A percentile compares a stretch with the other conserved stretches of the same genome.
Conservation (phyloP, 2,329 filamentous ascomycete genomes). For the Fusarium albidum region DNA sequence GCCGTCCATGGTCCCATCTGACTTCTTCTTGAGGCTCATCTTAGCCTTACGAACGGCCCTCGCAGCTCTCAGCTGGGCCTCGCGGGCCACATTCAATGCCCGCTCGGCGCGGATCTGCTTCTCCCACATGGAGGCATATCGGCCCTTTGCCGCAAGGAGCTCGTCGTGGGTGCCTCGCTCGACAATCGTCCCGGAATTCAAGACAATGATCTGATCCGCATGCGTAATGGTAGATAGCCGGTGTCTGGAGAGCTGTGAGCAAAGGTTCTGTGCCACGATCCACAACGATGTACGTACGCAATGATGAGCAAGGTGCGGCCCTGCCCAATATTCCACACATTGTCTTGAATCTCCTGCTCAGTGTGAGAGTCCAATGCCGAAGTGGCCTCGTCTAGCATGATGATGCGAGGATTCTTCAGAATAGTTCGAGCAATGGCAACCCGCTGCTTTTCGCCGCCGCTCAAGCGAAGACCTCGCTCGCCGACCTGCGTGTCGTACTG, state of each 20-base stretch:
- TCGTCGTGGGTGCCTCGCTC: constrained; percentile 84
- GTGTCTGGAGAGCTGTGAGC: constrained; percentile 59
- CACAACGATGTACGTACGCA: constrained; percentile 66
- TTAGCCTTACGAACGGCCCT: constrained; percentile 58
- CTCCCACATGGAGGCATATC: constrained; percentile 87
- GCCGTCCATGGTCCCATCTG: constrained; percentile 55
- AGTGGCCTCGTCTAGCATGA: constrained; percentile 92
- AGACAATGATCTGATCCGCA: constrained; percentile 84
- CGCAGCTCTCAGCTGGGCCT: constrained; percentile 47
- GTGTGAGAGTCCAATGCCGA: constrained; percentile 92
- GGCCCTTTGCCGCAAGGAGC: constrained; percentile 73
- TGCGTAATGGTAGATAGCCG: constrained; percentile 86
- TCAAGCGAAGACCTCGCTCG: constrained; percentile 85
- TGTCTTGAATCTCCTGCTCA: constrained; percentile 90
- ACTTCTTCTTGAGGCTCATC: constrained; percentile 50
- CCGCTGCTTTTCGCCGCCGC: constrained; percentile 91
- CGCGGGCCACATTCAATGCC: constrained; percentile 54
- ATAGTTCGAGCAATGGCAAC: constrained; percentile 94
- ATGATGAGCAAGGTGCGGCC: constrained; percentile 95
- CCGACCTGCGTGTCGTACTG: constrained; percentile 90
- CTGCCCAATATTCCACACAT: constrained; percentile 80
- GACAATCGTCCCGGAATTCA: constrained; percentile 77
- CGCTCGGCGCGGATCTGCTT: constrained; percentile 84
- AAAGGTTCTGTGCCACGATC: background rate
- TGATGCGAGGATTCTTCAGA: constrained; percentile 89